Evolutionary conservation across 2,329 filamentous ascomycete genomes (phyloP).

Genomic region (Paecilomyces niveus): DNA sequence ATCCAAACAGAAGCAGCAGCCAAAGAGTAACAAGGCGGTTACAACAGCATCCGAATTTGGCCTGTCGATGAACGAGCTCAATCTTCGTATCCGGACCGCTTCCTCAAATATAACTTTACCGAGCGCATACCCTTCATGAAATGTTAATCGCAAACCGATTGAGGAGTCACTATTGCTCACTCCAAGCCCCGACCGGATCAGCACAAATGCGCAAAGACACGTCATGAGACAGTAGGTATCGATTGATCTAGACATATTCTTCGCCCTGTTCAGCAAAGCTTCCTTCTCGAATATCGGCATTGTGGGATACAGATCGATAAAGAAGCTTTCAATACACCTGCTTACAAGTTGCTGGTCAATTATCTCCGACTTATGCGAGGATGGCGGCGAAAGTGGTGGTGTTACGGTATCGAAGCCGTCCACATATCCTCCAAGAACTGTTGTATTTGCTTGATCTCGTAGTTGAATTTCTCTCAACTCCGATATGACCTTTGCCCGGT

Average conservation of each 20-base stretch:
- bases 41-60: conserved; percentile 31
- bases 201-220: conserved; percentile 18
- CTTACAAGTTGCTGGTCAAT: conserved; percentile 59
- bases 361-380: conserved; percentile 45
- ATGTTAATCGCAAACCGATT: conserved; percentile 42
- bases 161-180: background rate
- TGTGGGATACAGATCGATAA: conserved; percentile 44
- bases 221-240: conserved; percentile 16
- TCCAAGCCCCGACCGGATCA: conserved; percentile 21
- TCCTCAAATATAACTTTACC: conserved; percentile 61
- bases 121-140: conserved; percentile 51
- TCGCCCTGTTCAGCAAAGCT: conserved; percentile 6
- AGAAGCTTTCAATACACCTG: conserved; percentile 61
- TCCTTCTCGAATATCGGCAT: conserved; percentile 15
- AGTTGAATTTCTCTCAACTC: conserved; percentile 63
- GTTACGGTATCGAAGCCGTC: background rate
- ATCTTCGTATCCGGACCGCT: conserved; percentile 30
- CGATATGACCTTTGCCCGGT: conserved; percentile 67
- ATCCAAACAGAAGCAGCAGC: conserved; percentile 58
- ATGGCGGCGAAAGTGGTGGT: background rate
- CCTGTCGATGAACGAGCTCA: conserved; percentile 18
- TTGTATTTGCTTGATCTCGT: background rate
- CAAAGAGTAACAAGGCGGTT: conserved; percentile 66
- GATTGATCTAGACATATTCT: conserved; percentile 44
- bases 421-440: background rate